These are phyloP conservation scores for Xylaria sp. DNA, from an alignment of 2,329 filamentous ascomycete genomes.

Conservation along the genomic window DNA sequence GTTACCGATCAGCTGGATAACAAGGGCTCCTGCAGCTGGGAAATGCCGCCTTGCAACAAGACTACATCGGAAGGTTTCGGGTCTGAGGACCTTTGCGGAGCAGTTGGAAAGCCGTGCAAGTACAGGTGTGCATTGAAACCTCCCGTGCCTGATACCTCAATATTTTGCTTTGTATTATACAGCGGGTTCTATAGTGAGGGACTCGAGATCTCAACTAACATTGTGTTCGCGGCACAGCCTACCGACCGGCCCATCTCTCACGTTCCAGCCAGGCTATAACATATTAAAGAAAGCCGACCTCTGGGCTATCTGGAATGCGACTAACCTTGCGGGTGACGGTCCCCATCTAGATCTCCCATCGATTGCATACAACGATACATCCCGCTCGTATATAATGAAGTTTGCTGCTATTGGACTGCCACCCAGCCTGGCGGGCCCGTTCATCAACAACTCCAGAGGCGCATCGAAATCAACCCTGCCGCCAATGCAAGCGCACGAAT, in stretches of 20 bases:
- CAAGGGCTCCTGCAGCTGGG: conserved; percentile 8
- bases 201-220: too few relatives aligned
- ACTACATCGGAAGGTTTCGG: not conserved
- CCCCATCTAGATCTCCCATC: not conserved
- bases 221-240: not conserved
- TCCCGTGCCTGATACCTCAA: too few relatives aligned
- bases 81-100: not conserved
- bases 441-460: not conserved
- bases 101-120: not conserved
- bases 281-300: not conserved
- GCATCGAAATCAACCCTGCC: not conserved
- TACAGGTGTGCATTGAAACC: too few relatives aligned
- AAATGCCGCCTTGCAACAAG: not conserved
- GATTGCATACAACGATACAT: conserved; percentile 8
- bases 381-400: conserved; percentile 3
- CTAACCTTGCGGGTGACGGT: not conserved
- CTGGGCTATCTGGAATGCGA: not conserved
- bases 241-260: conserved; percentile 7
- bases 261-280: conserved; percentile 9
- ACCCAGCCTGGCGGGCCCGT: not conserved
- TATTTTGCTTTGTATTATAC: too few relatives aligned
- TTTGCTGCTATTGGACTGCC: conserved; percentile 4
- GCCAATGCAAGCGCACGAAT: not conserved
- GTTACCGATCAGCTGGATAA: conserved; percentile 9
- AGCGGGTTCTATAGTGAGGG: too few relatives aligned